These are phyloP conservation scores for Cladophialophora immunda DNA, from an alignment of 2,329 filamentous ascomycete species.

Conservation along the genomic window DNA sequence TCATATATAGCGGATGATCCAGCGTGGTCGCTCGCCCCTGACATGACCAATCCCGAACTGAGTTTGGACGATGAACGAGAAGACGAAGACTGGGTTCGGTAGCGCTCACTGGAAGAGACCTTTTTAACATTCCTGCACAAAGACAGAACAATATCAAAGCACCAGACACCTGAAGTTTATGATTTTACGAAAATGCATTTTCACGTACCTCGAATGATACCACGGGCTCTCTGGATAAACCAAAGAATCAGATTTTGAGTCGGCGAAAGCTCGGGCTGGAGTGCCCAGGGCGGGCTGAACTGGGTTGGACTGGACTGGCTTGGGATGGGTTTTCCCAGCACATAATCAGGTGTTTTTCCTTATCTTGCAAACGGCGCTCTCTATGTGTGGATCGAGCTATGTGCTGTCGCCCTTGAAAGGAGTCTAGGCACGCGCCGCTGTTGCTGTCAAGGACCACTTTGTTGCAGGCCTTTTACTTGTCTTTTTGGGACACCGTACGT, in stretches of 20 bases:
- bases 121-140: background rate
- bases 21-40: conserved; percentile 39
- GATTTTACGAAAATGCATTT: conserved; percentile 6
- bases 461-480: background rate
- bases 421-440: background rate
- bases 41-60: conserved; percentile 35
- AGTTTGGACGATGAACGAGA: conserved; percentile 39
- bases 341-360: background rate
- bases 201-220: conserved; percentile 4
- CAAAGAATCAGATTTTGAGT: conserved; percentile 3
- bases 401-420: background rate
- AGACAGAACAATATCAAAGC: conserved; percentile 1
- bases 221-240: conserved; percentile 8
- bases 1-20: conserved; percentile 36
- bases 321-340: background rate
- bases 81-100: conserved; percentile 42
- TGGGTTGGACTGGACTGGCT: background rate
- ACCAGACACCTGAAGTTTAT: conserved; percentile 7
- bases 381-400: background rate
- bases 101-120: background rate
- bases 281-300: background rate
- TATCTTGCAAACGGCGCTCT: background rate
- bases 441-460: background rate
- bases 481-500: background rate
- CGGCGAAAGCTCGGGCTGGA: conserved; percentile 8